Conservation (phyloP, 176 grass and related monocot species). For the Oryza punctata region DNA sequence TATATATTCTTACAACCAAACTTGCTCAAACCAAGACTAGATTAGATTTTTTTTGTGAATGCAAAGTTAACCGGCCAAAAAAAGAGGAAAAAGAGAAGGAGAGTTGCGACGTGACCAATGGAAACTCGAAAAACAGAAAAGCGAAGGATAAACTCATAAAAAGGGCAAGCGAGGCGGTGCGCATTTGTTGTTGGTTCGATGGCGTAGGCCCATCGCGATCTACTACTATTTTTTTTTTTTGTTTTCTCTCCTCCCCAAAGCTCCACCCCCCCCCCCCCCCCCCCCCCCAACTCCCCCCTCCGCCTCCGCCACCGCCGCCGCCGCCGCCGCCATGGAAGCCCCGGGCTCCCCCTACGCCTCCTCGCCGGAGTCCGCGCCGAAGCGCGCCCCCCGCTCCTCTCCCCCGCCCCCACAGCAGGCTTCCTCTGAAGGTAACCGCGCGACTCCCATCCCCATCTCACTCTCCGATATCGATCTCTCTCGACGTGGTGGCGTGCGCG, state of each 20-base stretch:
- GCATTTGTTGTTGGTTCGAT: not conserved
- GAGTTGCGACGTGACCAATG: no score
- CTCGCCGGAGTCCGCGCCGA: conserved; percentile 82
- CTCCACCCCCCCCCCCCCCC: not conserved
- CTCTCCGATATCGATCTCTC: not conserved
- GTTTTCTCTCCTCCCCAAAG: no score
- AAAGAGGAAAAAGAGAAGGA: no score
- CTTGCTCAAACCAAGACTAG: no score
- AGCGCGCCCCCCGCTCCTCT: conserved; percentile 58
- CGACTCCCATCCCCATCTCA: not conserved
- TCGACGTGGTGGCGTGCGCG: not conserved
- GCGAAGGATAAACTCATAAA: no score
- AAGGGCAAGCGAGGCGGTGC: no score
- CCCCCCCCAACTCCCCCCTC: not conserved
- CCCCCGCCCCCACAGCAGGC: conserved; percentile 54
- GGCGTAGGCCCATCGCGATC: conserved; percentile 44
- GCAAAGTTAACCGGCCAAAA: no score
- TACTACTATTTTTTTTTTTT: not conserved
- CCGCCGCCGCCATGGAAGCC: conserved; percentile 51
- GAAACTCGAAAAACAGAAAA: no score
- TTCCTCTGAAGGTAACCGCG: conserved; percentile 32
- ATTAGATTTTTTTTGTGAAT: no score
- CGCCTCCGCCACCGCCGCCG: not conserved
- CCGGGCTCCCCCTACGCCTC: conserved; percentile 84
- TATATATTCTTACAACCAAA: no score